A percentile compares a stretch with the other conserved stretches of the same genome.
These are phyloP conservation scores for Diaporthe sp. DNA, from an alignment of 2,329 filamentous ascomycete genomes.

Conservation along the genomic window DNA sequence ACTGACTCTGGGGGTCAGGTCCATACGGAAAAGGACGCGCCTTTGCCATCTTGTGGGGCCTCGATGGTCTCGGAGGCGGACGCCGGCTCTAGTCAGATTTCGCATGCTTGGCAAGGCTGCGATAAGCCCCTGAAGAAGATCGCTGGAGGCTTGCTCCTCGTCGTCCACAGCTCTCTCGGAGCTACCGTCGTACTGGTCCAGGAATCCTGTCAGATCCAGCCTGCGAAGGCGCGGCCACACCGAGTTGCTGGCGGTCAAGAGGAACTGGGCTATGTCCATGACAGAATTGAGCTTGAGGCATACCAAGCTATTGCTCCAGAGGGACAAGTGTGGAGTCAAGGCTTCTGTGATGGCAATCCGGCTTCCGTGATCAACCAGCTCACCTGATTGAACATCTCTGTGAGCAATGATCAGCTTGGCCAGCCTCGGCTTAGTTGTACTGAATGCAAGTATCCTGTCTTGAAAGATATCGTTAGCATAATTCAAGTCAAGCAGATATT, in stretches of 20 bases:
- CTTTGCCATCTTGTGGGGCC: no score
- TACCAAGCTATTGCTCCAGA: not conserved
- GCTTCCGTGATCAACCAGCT: not conserved
- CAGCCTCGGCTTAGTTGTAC: not conserved
- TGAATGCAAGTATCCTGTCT: not conserved
- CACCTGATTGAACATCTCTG: not conserved
- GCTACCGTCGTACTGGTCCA: no score
- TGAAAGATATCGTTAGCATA: not conserved
- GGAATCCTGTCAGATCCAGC: no score
- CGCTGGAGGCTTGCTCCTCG: not conserved
- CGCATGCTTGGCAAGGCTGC: not conserved
- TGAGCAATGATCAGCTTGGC: not conserved
- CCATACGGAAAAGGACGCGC: accelerated
- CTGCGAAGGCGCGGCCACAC: not conserved
- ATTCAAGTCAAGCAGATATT: not conserved
- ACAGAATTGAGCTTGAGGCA: not conserved
- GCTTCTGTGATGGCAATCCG: not conserved
- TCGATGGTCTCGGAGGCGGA: no score
- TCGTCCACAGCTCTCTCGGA: not conserved
- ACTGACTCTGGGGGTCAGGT: not conserved
- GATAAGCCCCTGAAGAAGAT: not conserved
- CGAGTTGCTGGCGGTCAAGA: not conserved
- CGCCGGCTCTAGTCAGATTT: not conserved
- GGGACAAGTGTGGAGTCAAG: not conserved
- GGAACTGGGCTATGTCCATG: not conserved